These are phyloP conservation scores for Ophiosphaerella korrae DNA, from an alignment of 2,329 filamentous ascomycete genomes.

Conservation along the genomic window DNA sequence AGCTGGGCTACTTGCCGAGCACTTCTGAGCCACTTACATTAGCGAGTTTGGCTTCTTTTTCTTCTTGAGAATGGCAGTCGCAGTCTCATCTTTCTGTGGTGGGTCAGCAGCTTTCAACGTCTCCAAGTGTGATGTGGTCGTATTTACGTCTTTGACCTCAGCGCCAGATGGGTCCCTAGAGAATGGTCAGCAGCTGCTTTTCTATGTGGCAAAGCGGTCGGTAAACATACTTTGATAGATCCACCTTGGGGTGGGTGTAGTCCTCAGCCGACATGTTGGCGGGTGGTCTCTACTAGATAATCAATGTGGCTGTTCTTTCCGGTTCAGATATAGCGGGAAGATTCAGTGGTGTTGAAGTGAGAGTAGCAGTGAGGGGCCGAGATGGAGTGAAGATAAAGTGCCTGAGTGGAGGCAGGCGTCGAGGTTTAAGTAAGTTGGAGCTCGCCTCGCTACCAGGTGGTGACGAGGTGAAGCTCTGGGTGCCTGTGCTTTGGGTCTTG, in stretches of 20 bases:
- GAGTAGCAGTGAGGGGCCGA: slow-evolving; percentile 28
- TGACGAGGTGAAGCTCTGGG: slow-evolving; percentile 38
- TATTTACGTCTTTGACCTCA: slow-evolving; percentile 76
- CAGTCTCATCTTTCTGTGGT: slow-evolving; percentile 79
- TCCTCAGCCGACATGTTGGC: slow-evolving; percentile 56
- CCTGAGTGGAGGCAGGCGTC: slow-evolving; percentile 28
- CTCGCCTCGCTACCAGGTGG: slow-evolving; percentile 13
- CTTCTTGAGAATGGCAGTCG: slow-evolving; percentile 98
- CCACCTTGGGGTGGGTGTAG: slow-evolving; percentile 55
- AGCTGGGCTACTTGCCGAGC: not conserved
- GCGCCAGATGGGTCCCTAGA: slow-evolving; percentile 84
- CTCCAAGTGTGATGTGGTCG: slow-evolving; percentile 12
- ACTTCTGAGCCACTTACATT: slow-evolving; percentile 67
- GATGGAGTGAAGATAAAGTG: slow-evolving; percentile 30
- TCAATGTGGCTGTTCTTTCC: slow-evolving; percentile 12
- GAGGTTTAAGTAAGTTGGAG: slow-evolving; percentile 44
- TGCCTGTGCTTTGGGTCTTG: slow-evolving; percentile 20
- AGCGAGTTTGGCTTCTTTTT: slow-evolving; percentile 99
- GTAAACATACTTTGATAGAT: slow-evolving; percentile 52
- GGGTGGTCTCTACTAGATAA: slow-evolving; percentile 22
- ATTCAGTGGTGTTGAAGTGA: slow-evolving; percentile 22
- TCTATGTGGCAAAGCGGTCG: slow-evolving; percentile 10
- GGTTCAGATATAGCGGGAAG: slow-evolving; percentile 13
- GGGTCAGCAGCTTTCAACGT: slow-evolving; percentile 42
- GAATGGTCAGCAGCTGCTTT: slow-evolving; percentile 48